Percentiles rank a stretch among this genome's conserved stretches.
Conservation (phyloP, 139 green algal genomes). For the Haematococcus sp. region DNA sequence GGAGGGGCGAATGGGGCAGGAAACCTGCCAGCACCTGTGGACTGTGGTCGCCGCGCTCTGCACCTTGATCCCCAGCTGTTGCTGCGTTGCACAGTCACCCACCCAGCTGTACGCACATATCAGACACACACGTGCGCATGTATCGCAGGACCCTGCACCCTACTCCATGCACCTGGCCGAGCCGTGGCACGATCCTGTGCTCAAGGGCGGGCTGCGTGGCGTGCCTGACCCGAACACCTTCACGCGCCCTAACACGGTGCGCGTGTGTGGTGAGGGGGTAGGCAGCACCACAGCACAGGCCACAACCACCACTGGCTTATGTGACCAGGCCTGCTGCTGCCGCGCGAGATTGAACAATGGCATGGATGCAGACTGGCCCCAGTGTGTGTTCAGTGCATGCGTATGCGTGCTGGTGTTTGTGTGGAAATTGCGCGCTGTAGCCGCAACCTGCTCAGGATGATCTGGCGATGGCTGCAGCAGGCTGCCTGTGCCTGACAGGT, state of each 20-base stretch:
- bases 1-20: neutral
- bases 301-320: too few species aligned
- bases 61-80: neutral
- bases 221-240: too few species aligned
- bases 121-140: neutral
- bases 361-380: neutral
- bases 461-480: too few species aligned
- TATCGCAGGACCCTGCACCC: neutral
- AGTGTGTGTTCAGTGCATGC: neutral
- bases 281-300: too few species aligned
- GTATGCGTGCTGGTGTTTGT: neutral
- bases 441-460: neutral
- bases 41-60: neutral
- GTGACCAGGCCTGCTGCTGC: neutral
- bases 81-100: neutral
- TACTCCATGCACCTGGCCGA: conserved; percentile 2
- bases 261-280: too few species aligned
- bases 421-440: neutral
- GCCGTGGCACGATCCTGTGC: neutral
- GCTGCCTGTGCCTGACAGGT: neutral
- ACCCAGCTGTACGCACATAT: neutral
- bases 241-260: too few species aligned
- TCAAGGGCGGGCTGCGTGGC: too few species aligned
- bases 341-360: neutral
- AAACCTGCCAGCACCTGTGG: neutral